Base-by-base conservation (phyloP, 371 early-diverging fungal species). In the Rhizopus sp. region DNA sequence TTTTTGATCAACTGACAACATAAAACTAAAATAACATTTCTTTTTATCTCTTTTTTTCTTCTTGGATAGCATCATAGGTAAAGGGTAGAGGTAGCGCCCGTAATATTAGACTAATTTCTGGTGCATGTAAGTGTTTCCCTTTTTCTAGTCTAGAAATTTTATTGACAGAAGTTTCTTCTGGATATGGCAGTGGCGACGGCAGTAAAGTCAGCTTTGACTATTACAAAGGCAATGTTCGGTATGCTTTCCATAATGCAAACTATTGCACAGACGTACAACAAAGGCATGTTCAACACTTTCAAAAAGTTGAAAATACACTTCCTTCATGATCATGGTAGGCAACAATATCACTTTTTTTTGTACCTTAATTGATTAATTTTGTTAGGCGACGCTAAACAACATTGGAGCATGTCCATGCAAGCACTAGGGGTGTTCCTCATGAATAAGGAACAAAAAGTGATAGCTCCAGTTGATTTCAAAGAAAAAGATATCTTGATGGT, bases 141-240 rank as follows among this genome's bases (percentile, higher is more conserved):
- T 34, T 61, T 8, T 50, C 59, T 35, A 30, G 4, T 17, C 12
- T 49, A 7, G 64, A 54, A 58, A 58, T 63, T 33, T 49, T 63
- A 30, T 31, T 63, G 44, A 44, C 57, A n/a, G 51, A 57, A 41
- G 55, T 63, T 23, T 62, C 51, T n/a, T 55, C 58, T 45, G 55
- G 29, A 12, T 63, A 49, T 53, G 45, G 55, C 17, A 47, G 41
- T 12, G 58, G 51, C 15, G 55, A 50, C 29, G 34, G 17, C 32
- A 45, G 59, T 4, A 63, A 63, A 41, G 53, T 50, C 13, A 55
- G 59, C 47, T 55, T 63, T 54, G 59, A 46, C 34, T 47, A 51
- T 37, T 55, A 63, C 39, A n/a, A 59, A 55, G 29, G 64, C 37
- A 29, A 59, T 59, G 64, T 51, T 63, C 33, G 64, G 57, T 9